Evolutionary conservation across 768 basidiomycete genomes (phyloP), one percentile per base, ranked within the genome.

Genomic region (Leccinum ochraceum): DNA sequence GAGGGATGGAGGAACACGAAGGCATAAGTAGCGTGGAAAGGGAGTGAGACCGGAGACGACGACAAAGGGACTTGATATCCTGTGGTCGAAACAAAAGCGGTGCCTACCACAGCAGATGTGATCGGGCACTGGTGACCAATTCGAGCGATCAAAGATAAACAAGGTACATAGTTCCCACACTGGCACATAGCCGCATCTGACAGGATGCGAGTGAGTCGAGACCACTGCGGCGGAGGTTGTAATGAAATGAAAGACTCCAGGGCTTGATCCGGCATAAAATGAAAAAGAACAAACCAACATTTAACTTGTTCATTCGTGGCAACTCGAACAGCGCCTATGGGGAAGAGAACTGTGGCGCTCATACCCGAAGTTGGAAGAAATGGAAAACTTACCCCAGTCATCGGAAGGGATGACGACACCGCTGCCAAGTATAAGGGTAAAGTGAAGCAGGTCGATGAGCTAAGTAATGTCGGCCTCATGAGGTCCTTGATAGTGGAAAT

Each of bases 1-100:
- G 28, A 36, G 49, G 46, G 52, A 60, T 51, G 58, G 59, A 26
- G 26, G 55, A 17, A 58, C 60, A 44, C 30, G 63, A 42, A 63
- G 72, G 57, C 72, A 74, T 74, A 69, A 75, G 72, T 69, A 74
- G 56, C 46, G 64, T 51, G 59, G 54, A 63, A 56, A 59, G 63
- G 60, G n/a, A 42, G 55, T 58, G 50, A 51, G 50, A 51, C 50
- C 50, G 50, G 50, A 51, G 57, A 28, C 54, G 60, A 60, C 59
- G 51, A 64, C 60, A 67, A 71, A 74, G 63, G 62, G 69, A 68
- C 56, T 61, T 66, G 63, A 75, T 74, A 74, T 62, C 60, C 62
- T 68, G 72, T 67, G 67, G 66, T n/a, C 57, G 54, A 70, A 61
- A 75, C 72, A 72, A 74, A 74, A 75, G 74, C 72, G 46, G 72